Base-by-base conservation (phyloP, 2,329 filamentous ascomycete species). In the Paraphoma chrysanthemicola region DNA sequence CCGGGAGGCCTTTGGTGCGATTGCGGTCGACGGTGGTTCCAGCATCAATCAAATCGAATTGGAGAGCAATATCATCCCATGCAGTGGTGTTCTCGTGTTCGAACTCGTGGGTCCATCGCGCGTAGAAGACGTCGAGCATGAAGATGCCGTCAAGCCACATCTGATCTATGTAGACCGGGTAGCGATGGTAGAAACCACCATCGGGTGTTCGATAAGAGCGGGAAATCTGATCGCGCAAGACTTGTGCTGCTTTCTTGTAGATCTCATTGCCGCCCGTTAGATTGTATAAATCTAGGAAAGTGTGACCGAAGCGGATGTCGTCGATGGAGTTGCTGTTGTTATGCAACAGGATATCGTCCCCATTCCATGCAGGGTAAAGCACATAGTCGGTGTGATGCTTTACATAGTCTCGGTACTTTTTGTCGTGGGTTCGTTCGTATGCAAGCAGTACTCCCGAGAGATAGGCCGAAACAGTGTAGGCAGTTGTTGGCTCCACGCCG, bases 111-210 rank as follows among this genome's bases (percentile, higher is more conserved):
- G 73, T 74, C 45, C 59, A 69, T 44, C 66, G 64, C 6, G 69
- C 62, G 44, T 68, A 68, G 51, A 68, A 68, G 60, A 53, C 60
- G 45, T 67, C 62, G 8, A 65, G 67, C 69, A 73, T 73, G 56
- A 65, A 72, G 17, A 73, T 81, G 1, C 83, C 83, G 55, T 83
- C 81, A 0, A 85, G 75, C 82, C 83, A 84, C 82, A 83, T 83
- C 63, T 84, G 80, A 54, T 82, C 75, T 4, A 75, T 76, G 55
- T 82, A 83, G 1, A 72, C 70, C 43, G 78, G 66, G n/a, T 75
- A 64, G 1, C 78, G 71, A 56, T 84, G 82, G 80, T 82, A 84
- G 70, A 85, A 82, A 0, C 82, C 82, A 7, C 82, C 82, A 1
- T 77, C 70, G 0, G 78, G 64, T 0, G 79, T 85, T 9, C 82